Conservation (phyloP, 2,329 filamentous ascomycete species). For the Myriosclerotinia curreyana region DNA sequence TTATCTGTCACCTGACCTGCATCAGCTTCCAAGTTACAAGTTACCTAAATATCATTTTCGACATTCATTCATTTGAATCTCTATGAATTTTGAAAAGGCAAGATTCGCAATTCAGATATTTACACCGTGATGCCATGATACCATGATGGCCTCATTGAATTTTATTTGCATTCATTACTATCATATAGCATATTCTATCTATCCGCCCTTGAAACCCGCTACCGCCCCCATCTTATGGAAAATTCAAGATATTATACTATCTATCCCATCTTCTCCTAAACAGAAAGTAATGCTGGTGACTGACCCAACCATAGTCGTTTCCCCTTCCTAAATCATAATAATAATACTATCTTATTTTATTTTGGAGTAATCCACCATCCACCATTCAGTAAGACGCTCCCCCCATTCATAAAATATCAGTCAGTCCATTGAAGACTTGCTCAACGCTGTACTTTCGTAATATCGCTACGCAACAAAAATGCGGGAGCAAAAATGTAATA, state of each 20-base stretch:
- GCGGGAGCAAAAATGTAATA: constrained; percentile 8
- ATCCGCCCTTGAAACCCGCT: background rate
- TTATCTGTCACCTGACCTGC: too few species aligned
- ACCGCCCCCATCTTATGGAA: background rate
- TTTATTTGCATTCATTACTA: background rate
- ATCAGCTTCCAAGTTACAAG: too few species aligned
- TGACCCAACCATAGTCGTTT: background rate
- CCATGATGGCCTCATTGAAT: background rate
- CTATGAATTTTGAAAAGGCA: too few species aligned
- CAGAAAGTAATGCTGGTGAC: constrained; percentile 1
- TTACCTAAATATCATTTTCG: too few species aligned
- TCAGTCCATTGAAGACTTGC: background rate
- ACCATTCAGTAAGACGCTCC: constrained; percentile 14
- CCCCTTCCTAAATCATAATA: constrained; percentile 17
- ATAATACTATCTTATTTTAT: constrained; percentile 12
- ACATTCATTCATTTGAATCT: too few species aligned
- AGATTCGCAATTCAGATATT: too few species aligned
- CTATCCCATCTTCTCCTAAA: constrained; percentile 7
- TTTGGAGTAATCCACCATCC: too few species aligned
- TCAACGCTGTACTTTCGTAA: constrained; percentile 7
- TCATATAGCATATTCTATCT: background rate
- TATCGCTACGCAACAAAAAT: constrained; percentile 12
- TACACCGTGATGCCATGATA: background rate
- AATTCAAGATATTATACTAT: constrained; percentile 1
- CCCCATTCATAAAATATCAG: constrained; percentile 18